These are phyloP conservation scores for Chlorencoelia australis DNA, from an alignment of 2,329 filamentous ascomycete species.

Conservation along the genomic window DNA sequence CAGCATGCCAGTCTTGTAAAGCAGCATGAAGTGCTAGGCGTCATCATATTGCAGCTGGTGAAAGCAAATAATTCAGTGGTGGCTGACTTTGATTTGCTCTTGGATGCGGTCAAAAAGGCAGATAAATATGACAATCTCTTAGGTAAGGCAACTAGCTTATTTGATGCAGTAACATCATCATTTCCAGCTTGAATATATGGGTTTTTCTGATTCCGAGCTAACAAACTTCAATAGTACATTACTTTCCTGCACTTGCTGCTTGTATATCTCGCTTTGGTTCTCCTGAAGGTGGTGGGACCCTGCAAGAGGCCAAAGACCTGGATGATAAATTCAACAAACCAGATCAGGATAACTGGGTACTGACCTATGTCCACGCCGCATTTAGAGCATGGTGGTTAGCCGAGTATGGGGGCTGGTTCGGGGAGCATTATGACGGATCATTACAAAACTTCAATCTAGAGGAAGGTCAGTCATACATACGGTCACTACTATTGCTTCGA, in stretches of 20 bases:
- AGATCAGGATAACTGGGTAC: conserved; percentile 60
- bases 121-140: conserved; percentile 66
- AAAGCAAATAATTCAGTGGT: conserved; percentile 62
- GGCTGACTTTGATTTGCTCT: conserved; percentile 63
- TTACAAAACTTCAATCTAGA: conserved; percentile 54
- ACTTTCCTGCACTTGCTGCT: conserved; percentile 68
- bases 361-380: conserved; percentile 69
- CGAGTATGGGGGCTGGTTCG: conserved; percentile 85
- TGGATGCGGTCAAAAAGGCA: conserved; percentile 56
- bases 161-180: not conserved
- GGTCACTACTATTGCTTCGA: too few species aligned
- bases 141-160: conserved; percentile 35
- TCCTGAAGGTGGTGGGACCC: conserved; percentile 56
- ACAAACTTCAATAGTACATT: conserved; percentile 49
- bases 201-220: conserved; percentile 9
- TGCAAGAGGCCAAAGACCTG: conserved; percentile 60
- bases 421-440: conserved; percentile 56
- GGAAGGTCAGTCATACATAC: conserved; percentile 36
- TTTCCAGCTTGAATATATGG: not conserved
- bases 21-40: conserved; percentile 80
- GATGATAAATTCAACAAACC: conserved; percentile 57
- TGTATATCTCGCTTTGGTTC: conserved; percentile 73
- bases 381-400: conserved; percentile 79
- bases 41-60: conserved; percentile 71
- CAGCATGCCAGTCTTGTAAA: conserved; percentile 71